Evolutionary conservation across 495 filamentous ascomycete species (phyloP), one percentile per base, ranked within the genome.

Genomic region (Xylaria telfairii): DNA sequence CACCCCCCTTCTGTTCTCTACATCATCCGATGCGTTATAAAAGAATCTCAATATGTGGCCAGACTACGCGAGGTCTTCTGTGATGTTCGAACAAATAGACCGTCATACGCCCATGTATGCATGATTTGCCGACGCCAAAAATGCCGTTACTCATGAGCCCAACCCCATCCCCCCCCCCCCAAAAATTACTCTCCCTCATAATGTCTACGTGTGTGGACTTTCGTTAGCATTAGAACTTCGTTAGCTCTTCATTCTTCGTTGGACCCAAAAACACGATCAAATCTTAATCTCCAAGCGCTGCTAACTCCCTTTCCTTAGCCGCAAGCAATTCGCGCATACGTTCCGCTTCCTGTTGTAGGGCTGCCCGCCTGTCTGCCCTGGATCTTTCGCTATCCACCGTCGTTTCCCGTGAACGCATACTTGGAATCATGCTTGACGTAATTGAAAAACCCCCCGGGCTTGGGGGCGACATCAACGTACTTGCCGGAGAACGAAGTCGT

Each of bases 261-360:
- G 17, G 15, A 34, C 26, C 51, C 34, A 21, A 53, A 21, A 60
- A 17, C 28, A 28, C 34, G 34, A 42, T 17, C n/a, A 26, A 13
- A 60, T 49, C 17, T 65, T 73, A 78, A 32, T 79, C 77, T 61
- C 80, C 85, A 72, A 94, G 78, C 73, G 91, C 91, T 32, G 91
- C 91, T 68, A 96, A 79, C 68, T 96, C 93, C 63, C 90, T 86
- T 79, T 97, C 93, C 76, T 93, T 95, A 28, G 88, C 89, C 24
- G 87, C 85, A 44, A 97, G 81, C 75, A 91, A 82, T 74, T 92
- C 89, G 39, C 92, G 87, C 87, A 96, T 95, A 67, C 85, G 83
- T 75, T 95, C 91, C 0, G 91, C 88, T 79, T 97, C 93, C 3
- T 89, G 84, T 76, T 91, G 87, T 64, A 96, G 81, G 70, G 89